Evolutionary conservation across 1,139 yeast species (phyloP).

Genomic region (Geotrichum reessii): DNA sequence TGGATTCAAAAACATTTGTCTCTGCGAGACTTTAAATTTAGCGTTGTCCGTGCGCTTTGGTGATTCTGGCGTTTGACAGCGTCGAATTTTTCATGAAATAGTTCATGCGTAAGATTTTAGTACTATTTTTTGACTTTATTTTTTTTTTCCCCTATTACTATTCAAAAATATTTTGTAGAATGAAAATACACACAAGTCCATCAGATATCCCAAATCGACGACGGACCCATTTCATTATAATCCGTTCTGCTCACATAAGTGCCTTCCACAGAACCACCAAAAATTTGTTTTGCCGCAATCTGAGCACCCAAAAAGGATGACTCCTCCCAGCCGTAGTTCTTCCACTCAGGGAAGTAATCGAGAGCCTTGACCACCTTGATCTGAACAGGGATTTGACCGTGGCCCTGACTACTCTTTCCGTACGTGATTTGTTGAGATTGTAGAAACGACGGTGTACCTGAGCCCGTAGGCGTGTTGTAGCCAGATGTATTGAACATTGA

Average conservation of each 20-base stretch:
- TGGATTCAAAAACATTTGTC: too few species aligned
- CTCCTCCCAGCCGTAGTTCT: slow-evolving; percentile 74
- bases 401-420: slow-evolving; percentile 30
- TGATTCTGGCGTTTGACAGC: too few species aligned
- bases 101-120: too few species aligned
- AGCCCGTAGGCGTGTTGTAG: slow-evolving; percentile 32
- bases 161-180: not conserved
- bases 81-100: too few species aligned
- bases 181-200: not conserved
- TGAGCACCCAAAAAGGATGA: slow-evolving; percentile 79
- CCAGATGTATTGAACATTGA: slow-evolving; percentile 35
- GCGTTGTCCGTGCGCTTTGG: too few species aligned
- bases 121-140: not conserved
- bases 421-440: slow-evolving; percentile 22
- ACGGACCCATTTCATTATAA: slow-evolving; percentile 77
- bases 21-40: too few species aligned
- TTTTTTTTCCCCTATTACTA: not conserved
- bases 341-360: slow-evolving; percentile 95
- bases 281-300: slow-evolving; percentile 80
- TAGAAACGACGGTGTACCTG: slow-evolving; percentile 26
- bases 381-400: slow-evolving; percentile 68
- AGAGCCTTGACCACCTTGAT: slow-evolving; percentile 68
- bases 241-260: slow-evolving; percentile 63
- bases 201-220: slow-evolving; percentile 48
- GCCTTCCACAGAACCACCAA: slow-evolving; percentile 54